Base-by-base conservation (phyloP, 2,329 filamentous ascomycete species). In the Calonectria fujianensis region DNA sequence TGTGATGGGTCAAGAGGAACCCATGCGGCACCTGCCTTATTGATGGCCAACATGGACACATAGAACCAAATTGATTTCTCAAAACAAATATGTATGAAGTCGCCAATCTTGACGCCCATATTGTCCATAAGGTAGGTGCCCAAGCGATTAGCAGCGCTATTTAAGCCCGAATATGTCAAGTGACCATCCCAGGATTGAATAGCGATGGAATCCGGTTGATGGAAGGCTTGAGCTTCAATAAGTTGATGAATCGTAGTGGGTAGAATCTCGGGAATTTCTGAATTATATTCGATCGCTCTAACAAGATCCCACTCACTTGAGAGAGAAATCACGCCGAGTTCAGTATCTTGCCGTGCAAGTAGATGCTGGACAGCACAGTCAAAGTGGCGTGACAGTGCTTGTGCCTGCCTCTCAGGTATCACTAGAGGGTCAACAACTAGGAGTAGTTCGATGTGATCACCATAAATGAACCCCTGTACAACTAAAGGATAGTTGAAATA, bases 1-100 rank as follows among this genome's bases (percentile, higher is more conserved):
- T 85, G 76, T 45, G 83, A 82, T 24, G 85, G 82, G 54, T 87
- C 85, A 3, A 87, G 73, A 0, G 84, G 83, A 18, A 77, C 76
- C 64, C 80, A 81, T 14, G 79, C 77, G 1, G 63, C 82, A 1
- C 84, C 84, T 35, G 83, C 80, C 57, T 84, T 85, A 39, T 85
- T 74, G 1, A 85, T 79, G 5, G 77, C 83, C 16, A 86, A 70
- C 69, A 84, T 82, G 0, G 82, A 80, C 6, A 85, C 79, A 1
- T 67, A 31, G 3, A 61, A 52, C 74, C 74, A 76, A 6, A 35
- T 52, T 2, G 73, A 76, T 57, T 75, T 76, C 8, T 75, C 73
- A 29, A 75, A 76, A 16, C 70, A 75, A 31, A 71, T n/a, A 14
- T 50, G 66, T n/a, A 75, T 67, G 8, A 71, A 68, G 20, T 67